These are phyloP conservation scores for Agrocybe pediades DNA, from an alignment of 768 basidiomycete genomes.

Conservation along the genomic window DNA sequence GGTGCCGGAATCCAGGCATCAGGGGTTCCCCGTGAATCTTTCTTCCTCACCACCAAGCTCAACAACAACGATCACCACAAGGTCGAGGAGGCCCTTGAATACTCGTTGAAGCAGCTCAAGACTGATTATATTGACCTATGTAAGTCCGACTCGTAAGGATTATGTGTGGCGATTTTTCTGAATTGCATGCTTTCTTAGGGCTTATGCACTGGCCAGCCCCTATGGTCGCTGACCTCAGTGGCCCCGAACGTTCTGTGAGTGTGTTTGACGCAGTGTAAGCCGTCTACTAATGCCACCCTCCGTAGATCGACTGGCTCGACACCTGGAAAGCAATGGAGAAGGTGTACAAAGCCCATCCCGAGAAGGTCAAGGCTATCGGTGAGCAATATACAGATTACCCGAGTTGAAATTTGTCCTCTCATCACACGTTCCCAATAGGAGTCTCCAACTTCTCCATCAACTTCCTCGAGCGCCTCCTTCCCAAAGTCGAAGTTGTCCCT, in stretches of 20 bases:
- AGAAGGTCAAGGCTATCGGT: slow-evolving; percentile 82
- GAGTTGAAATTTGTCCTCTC: neutral
- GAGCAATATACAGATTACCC: slow-evolving; percentile 5
- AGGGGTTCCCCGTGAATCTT: slow-evolving; percentile 67
- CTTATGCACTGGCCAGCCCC: slow-evolving; percentile 86
- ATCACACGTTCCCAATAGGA: slow-evolving; percentile 28
- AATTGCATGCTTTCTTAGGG: slow-evolving; percentile 37
- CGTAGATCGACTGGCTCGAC: slow-evolving; percentile 61
- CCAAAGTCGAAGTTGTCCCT: slow-evolving; percentile 58
- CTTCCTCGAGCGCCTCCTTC: slow-evolving; percentile 63
- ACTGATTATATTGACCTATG: slow-evolving; percentile 83
- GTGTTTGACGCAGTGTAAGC: neutral
- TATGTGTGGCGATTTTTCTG: neutral
- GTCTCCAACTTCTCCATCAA: slow-evolving; percentile 74
- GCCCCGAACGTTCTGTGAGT: slow-evolving; percentile 39
- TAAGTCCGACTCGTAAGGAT: slow-evolving; percentile 26
- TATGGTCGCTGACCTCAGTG: slow-evolving; percentile 55
- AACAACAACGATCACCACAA: slow-evolving; percentile 62
- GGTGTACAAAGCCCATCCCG: slow-evolving; percentile 60
- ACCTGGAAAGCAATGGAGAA: slow-evolving; percentile 82
- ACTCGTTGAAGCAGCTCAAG: slow-evolving; percentile 67
- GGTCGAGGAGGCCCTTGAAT: slow-evolving; percentile 62
- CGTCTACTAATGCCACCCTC: neutral
- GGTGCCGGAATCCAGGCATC: slow-evolving; percentile 77
- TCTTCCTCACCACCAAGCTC: slow-evolving; percentile 84